Evolutionary conservation across 1,139 yeast species (phyloP).

Genomic region (Spathaspora sp.): DNA sequence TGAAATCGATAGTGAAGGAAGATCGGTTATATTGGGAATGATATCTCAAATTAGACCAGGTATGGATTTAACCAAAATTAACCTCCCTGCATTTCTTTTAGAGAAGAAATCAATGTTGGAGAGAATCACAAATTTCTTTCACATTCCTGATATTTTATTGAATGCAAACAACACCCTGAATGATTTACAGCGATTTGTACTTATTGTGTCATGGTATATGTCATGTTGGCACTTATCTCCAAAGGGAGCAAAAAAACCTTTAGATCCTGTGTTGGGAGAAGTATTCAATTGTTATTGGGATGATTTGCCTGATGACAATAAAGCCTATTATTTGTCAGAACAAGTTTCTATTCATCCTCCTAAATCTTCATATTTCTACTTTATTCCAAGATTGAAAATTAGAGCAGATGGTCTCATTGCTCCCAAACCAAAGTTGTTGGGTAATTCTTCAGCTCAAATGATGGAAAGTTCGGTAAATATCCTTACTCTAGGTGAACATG

Average conservation of each 20-base stretch:
- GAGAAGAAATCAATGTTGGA: conserved; percentile 97
- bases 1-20: conserved; percentile 88
- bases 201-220: conserved; percentile 83
- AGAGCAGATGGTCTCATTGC: conserved; percentile 86
- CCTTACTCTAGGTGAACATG: conserved; percentile 63
- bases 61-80: conserved; percentile 82
- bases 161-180: conserved; percentile 65
- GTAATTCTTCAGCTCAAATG: conserved; percentile 94
- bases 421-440: conserved; percentile 86
- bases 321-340: conserved; percentile 84
- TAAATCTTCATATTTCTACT: conserved; percentile 86
- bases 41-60: conserved; percentile 93
- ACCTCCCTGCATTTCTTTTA: conserved; percentile 90
- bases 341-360: conserved; percentile 99
- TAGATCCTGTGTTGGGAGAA: conserved; percentile 93
- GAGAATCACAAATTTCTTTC: conserved; percentile 86
- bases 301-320: conserved; percentile 58
- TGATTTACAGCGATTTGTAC: conserved; percentile 64
- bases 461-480: conserved; percentile 85
- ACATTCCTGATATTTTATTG: conserved; percentile 73
- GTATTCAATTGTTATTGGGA: conserved; percentile 92
- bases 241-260: conserved; percentile 94
- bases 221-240: conserved; percentile 99
- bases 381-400: conserved; percentile 72
- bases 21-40: conserved; percentile 79